phyloP scores from a whole-genome alignment of 2,329 filamentous ascomycete genomes.

The Claviceps purpurea region DNA sequence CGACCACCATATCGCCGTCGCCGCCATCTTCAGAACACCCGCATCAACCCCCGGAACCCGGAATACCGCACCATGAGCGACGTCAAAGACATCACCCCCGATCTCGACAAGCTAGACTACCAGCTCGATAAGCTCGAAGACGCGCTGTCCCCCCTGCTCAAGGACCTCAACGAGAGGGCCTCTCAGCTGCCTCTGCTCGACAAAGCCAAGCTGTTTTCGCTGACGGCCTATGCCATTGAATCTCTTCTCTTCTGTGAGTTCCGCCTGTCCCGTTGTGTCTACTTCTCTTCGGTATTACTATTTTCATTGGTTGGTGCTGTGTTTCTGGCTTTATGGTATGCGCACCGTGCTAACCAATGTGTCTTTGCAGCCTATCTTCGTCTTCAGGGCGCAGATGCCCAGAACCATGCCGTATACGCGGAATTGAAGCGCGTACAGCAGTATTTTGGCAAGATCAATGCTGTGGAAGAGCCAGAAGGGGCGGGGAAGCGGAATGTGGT shows the following conservation, averaged over 20 bases:
- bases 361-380: slow-evolving; percentile 49
- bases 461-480: slow-evolving; percentile 49
- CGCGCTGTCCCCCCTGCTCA: slow-evolving; percentile 59
- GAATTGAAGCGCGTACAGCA: slow-evolving; percentile 79
- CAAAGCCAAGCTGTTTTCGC: slow-evolving; percentile 85
- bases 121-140: slow-evolving; percentile 70
- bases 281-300: not conserved
- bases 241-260: slow-evolving; percentile 71
- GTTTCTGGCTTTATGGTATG: no score
- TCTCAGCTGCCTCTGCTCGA: slow-evolving; percentile 82
- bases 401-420: slow-evolving; percentile 68
- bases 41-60: not conserved
- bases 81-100: slow-evolving; percentile 45
- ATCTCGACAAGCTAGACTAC: slow-evolving; percentile 61
- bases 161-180: slow-evolving; percentile 51
- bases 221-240: slow-evolving; percentile 79
- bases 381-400: slow-evolving; percentile 68
- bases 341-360: no score
- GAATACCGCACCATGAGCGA: slow-evolving; percentile 19
- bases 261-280: not conserved
- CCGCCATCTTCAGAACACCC: slow-evolving; percentile 10
- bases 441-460: slow-evolving; percentile 87
- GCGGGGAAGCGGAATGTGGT: slow-evolving; percentile 38
- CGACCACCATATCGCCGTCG: no score
- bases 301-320: not conserved